Base-by-base conservation (phyloP, 176 grass and related monocot species). In the Poa pratensis region DNA sequence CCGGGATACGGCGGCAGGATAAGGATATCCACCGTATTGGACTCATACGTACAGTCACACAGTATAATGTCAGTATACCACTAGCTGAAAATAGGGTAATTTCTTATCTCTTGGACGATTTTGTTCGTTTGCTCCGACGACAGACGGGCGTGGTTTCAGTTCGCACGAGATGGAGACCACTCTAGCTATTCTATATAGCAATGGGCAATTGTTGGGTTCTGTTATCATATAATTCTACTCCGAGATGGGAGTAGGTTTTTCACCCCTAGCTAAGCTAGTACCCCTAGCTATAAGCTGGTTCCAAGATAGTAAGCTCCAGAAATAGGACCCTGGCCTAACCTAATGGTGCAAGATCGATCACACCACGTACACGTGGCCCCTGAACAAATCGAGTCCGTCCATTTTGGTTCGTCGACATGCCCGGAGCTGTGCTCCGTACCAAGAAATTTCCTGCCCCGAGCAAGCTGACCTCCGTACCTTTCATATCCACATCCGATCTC, bases 1-100 rank as follows among this genome's bases (percentile, higher is more conserved):
- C 55, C 26, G 51, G 20, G 82, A 70, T 85, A 46, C 69, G 69
- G 50, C 4, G 40, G 75, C 83, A 85, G 75, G 75, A 61, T 48
- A 30, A 43, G 24, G 5, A 85, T 48, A 63, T 73, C 60, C 48
- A 2, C 15, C 48, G 3, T 46, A 27, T 85, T 86, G 84, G 42
- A 59, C 14, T 3, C 40, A 73, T 34, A 50, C 46, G 7, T 24
- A 15, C 40, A 45, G 1, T 45, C 12, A 62, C 11, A 15, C 59
- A 62, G 35, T 69, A 37, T 11, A 2, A n/a, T 40, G 66, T 69
- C 35, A 69, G 35, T n/a, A 40, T 7, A 20, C 69, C 13, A 46
- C 69, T 72, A 24, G 67, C 67, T 20, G 14, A n/a, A 57, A 57
- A 57, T 3, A 57, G 54, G 54, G 19, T 1, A 9, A n/a, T 58